Percentiles rank a stretch among this genome's conserved stretches.
These are phyloP conservation scores for Penicillium paradoxum DNA, from an alignment of 495 filamentous ascomycete genomes.

Conservation along the genomic window DNA sequence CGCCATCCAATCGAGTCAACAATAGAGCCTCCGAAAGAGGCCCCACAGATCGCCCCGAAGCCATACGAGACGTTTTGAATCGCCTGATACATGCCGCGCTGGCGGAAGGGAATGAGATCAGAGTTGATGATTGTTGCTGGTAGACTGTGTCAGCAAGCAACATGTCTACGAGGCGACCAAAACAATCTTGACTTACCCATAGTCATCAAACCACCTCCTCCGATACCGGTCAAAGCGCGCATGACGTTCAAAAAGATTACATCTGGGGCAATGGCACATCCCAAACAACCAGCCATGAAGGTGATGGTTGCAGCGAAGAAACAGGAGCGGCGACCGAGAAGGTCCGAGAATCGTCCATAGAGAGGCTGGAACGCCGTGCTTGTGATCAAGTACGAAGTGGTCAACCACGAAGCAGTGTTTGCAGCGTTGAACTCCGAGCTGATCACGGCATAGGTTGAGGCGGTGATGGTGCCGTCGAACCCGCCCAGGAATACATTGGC, in stretches of 20 bases:
- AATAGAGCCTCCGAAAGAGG: slow-evolving; percentile 60
- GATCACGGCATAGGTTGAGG: slow-evolving; percentile 61
- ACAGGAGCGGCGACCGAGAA: slow-evolving; percentile 40
- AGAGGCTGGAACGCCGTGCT: slow-evolving; percentile 57
- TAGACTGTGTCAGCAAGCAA: neutral
- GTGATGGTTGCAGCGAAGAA: slow-evolving; percentile 41
- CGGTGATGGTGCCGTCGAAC: slow-evolving; percentile 63
- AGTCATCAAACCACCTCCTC: slow-evolving; percentile 57
- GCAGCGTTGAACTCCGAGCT: slow-evolving; percentile 65
- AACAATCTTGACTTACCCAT: slow-evolving; percentile 42
- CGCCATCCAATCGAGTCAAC: slow-evolving; percentile 65
- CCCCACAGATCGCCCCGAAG: slow-evolving; percentile 62
- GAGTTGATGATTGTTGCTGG: slow-evolving; percentile 61
- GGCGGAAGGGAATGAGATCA: slow-evolving; percentile 60
- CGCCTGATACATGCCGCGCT: slow-evolving; percentile 61
- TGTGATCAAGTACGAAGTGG: slow-evolving; percentile 60
- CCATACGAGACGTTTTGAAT: slow-evolving; percentile 58
- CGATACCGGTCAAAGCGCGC: slow-evolving; percentile 67
- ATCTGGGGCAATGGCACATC: slow-evolving; percentile 45
- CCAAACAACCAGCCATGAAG: slow-evolving; percentile 42
- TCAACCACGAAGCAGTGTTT: slow-evolving; percentile 59
- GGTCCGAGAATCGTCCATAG: slow-evolving; percentile 43
- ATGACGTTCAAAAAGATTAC: slow-evolving; percentile 70
- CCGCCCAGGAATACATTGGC: slow-evolving; percentile 62
- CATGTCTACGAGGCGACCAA: neutral